Evolutionary conservation across 768 basidiomycete genomes (phyloP).

Genomic region (Cystofilobasidium capitatum): DNA sequence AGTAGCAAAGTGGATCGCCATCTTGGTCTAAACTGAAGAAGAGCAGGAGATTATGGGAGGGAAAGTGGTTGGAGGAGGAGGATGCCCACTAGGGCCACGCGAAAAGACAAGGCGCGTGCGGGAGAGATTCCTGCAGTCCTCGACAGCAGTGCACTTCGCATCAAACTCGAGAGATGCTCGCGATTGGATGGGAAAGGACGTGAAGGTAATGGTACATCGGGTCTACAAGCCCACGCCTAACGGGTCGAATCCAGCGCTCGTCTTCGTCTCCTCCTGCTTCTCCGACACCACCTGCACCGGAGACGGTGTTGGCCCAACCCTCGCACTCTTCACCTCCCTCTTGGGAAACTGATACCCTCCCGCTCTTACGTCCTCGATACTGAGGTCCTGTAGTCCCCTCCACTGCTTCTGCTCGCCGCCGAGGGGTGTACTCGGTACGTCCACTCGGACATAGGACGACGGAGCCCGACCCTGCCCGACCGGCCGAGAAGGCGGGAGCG

Average conservation of each 20-base stretch:
- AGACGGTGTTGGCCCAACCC: background rate
- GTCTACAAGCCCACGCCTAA: background rate
- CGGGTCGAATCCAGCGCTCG: background rate
- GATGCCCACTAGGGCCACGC: no score
- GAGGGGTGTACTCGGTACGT: background rate
- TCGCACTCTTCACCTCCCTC: background rate
- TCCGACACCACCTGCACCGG: background rate
- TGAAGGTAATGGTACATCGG: no score
- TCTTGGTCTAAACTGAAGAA: background rate
- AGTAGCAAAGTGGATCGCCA: conserved; percentile 48
- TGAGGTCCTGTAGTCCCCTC: conserved; percentile 1
- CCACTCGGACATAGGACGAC: background rate
- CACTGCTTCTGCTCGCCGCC: background rate
- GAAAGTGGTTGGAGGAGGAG: no score
- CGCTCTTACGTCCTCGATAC: background rate
- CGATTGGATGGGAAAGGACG: no score
- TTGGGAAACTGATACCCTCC: background rate
- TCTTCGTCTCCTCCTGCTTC: background rate
- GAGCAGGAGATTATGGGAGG: background rate
- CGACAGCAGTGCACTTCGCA: no score
- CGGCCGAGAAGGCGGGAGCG: background rate
- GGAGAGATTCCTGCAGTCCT: no score
- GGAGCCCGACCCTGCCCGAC: background rate
- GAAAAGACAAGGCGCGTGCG: no score
- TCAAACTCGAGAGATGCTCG: no score